Evolutionary conservation across 345 rosid genomes (phyloP), one percentile per base, ranked within the genome.

Genomic region (Mallotus nudiflorus): DNA sequence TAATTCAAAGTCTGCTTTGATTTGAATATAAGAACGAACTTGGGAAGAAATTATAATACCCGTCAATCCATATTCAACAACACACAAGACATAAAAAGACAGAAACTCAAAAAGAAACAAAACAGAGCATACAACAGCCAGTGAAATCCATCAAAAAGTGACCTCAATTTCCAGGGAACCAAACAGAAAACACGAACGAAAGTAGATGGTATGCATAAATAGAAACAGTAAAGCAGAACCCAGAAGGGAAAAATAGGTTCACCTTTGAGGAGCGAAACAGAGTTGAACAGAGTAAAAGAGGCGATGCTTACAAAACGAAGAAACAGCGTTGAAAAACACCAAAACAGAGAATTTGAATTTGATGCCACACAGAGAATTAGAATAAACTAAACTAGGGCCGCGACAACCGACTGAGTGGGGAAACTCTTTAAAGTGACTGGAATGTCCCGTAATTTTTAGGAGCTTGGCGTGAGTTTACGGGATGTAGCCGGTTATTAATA

Each of bases 351-450:
- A 70, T 59, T 60, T 15, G 58, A 70, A 70, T 59, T 60, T 15
- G 20, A 55, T 31, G n/a, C 28, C 25, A 8, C 35, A 0, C 14
- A 14, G 29, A 44, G 19, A 48, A 61, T 24, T 61, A 12, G 46
- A 18, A 33, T 27, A 11, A 37, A 44, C 44, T 25, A 65, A 35
- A 28, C 44, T 25, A 42, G 9, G 67, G n/a, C n/a, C n/a, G n/a
- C n/a, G n/a, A n/a, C n/a, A n/a, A 72, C 70, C 66, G 81, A 74
- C 76, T 75, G 44, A 59, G 55, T 37, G n/a, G n/a, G n/a, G n/a
- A n/a, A n/a, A n/a, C n/a, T n/a, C 40, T 49, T 35, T 73, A 72
- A 73, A 62, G 74, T 76, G 74, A 88, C 88, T 82, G 83, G 75
- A 68, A 31, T 33, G 76, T 68, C 72, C 77, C 56, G 88, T 82